These are phyloP conservation scores for Fusarium incarnatum DNA, from an alignment of 2,329 filamentous ascomycete genomes.

Conservation along the genomic window DNA sequence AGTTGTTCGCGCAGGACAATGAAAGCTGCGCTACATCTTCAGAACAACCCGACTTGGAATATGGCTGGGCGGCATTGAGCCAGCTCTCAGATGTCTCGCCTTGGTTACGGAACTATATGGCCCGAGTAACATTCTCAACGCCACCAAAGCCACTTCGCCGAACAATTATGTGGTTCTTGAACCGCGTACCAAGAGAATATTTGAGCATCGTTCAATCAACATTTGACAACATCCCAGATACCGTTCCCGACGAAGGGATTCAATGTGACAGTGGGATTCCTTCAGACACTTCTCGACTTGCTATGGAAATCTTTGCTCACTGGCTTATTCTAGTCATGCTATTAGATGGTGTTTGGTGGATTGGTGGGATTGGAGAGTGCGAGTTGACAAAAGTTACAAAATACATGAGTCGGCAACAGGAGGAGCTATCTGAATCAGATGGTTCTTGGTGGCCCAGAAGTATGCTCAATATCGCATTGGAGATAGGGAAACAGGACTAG, in stretches of 20 bases:
- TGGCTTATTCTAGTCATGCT: constrained; percentile 54
- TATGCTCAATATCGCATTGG: constrained; percentile 45
- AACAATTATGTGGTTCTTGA: constrained; percentile 56
- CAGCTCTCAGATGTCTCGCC: constrained; percentile 28
- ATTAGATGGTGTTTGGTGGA: constrained; percentile 57
- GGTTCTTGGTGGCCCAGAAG: constrained; percentile 53
- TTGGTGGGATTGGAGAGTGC: constrained; percentile 51
- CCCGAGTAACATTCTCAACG: constrained; percentile 42
- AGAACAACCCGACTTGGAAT: background rate
- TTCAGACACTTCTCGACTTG: constrained; percentile 40
- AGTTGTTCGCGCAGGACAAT: constrained; percentile 3
- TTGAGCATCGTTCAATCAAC: constrained; percentile 52
- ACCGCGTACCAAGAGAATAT: constrained; percentile 51
- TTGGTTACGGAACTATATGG: constrained; percentile 35
- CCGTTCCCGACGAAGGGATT: background rate
- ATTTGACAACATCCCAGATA: constrained; percentile 37
- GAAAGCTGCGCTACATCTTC: background rate
- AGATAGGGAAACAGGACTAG: constrained; percentile 8
- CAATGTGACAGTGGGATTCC: background rate
- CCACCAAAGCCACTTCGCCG: constrained; percentile 50
- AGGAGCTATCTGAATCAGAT: constrained; percentile 1
- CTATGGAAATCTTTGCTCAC: constrained; percentile 54
- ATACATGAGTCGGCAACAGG: constrained; percentile 12
- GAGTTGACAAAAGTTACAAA: constrained; percentile 48
- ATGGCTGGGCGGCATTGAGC: background rate